These are phyloP conservation scores for Fonsecaea erecta DNA, from an alignment of 2,329 filamentous ascomycete genomes.

Conservation along the genomic window DNA sequence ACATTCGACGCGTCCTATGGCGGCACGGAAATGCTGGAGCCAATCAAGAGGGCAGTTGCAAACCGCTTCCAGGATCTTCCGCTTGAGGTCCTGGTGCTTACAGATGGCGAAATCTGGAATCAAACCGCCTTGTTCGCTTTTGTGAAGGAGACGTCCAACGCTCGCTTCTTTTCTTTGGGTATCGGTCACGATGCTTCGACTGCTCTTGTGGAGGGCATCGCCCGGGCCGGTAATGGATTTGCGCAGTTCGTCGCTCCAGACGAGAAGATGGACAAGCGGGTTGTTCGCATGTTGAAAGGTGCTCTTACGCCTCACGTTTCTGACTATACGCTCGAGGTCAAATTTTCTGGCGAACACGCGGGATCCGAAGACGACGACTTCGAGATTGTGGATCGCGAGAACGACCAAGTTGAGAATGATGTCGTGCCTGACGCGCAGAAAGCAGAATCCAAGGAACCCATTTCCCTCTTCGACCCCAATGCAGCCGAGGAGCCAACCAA, in stretches of 20 bases:
- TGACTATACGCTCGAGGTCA: slow-evolving; percentile 67
- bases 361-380: slow-evolving; percentile 58
- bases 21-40: slow-evolving; percentile 59
- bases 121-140: slow-evolving; percentile 55
- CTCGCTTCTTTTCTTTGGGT: slow-evolving; percentile 62
- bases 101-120: slow-evolving; percentile 60
- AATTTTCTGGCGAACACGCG: slow-evolving; percentile 53
- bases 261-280: slow-evolving; percentile 70
- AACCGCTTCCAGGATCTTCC: slow-evolving; percentile 53
- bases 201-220: slow-evolving; percentile 63
- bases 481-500: slow-evolving; percentile 51
- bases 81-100: slow-evolving; percentile 61
- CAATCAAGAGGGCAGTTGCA: slow-evolving; percentile 45
- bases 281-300: slow-evolving; percentile 75
- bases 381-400: slow-evolving; percentile 63
- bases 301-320: slow-evolving; percentile 68
- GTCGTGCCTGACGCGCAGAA: not conserved
- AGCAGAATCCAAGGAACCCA: slow-evolving; percentile 38
- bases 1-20: slow-evolving; percentile 55
- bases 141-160: slow-evolving; percentile 50
- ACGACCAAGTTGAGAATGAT: slow-evolving; percentile 36
- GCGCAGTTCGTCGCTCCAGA: slow-evolving; percentile 64
- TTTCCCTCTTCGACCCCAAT: slow-evolving; percentile 64
- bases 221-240: slow-evolving; percentile 63
- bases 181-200: slow-evolving; percentile 61